Percentiles rank a stretch among this genome's conserved stretches.
These are phyloP conservation scores for Prunus padus DNA, from an alignment of 306 rosid genomes.

Conservation along the genomic window DNA sequence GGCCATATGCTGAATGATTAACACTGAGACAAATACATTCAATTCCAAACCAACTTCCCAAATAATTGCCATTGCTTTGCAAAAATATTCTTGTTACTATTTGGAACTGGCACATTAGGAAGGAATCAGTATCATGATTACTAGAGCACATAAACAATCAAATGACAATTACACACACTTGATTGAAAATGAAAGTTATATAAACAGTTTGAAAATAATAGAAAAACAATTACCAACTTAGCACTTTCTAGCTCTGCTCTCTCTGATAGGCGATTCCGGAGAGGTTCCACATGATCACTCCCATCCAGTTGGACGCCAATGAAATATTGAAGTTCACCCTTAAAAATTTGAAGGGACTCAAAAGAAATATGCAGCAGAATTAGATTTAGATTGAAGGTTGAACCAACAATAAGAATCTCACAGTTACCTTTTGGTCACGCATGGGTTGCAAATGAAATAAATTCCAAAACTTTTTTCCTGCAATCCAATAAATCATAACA, in stretches of 20 bases:
- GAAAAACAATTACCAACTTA: slow-evolving; percentile 51
- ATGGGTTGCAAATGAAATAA: slow-evolving; percentile 96
- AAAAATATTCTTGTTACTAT: not conserved
- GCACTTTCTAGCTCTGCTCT: slow-evolving; percentile 60
- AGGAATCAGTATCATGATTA: not conserved
- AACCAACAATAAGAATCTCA: slow-evolving; percentile 17
- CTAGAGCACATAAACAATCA: not conserved
- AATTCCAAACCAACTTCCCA: not conserved
- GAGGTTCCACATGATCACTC: slow-evolving; percentile 84
- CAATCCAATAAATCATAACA: slow-evolving; percentile 26
- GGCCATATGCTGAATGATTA: not conserved
- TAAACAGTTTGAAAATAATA: not conserved
- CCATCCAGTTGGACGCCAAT: slow-evolving; percentile 94
- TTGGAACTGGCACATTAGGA: slow-evolving; percentile 2
- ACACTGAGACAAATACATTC: not conserved
- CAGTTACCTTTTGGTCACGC: slow-evolving; percentile 82
- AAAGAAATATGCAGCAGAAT: not conserved
- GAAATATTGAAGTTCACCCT: slow-evolving; percentile 99
- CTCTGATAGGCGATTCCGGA: slow-evolving; percentile 58
- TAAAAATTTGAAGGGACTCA: slow-evolving; percentile 15
- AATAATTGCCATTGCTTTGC: not conserved
- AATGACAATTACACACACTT: not conserved
- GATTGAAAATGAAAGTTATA: not conserved
- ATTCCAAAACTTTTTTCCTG: slow-evolving; percentile 93
- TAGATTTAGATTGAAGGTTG: slow-evolving; percentile 19